Percentiles rank a stretch among this genome's conserved stretches.
These are phyloP conservation scores for Rhinocladiella mackenziei DNA, from an alignment of 2,329 filamentous ascomycete species.

Conservation along the genomic window DNA sequence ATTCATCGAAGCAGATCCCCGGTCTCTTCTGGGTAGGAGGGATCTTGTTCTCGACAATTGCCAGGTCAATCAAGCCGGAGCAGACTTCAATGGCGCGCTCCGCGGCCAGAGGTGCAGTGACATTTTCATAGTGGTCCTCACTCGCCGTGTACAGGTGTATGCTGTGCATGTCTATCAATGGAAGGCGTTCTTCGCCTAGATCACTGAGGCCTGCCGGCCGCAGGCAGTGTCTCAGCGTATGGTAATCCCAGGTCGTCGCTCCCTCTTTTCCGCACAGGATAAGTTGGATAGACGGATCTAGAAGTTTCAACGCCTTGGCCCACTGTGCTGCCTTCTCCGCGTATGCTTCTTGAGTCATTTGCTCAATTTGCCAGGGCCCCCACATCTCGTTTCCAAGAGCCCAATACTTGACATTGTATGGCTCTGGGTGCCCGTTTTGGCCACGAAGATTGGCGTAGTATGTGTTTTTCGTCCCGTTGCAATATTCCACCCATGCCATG, in stretches of 20 bases:
- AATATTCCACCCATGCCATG: conserved; percentile 75
- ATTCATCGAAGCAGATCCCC: conserved; percentile 78
- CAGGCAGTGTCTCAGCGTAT: conserved; percentile 67
- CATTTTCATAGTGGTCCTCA: conserved; percentile 49
- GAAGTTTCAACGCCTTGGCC: conserved; percentile 38
- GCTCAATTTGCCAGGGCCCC: conserved; percentile 57
- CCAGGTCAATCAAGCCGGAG: conserved; percentile 66
- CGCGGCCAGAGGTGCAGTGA: conserved; percentile 62
- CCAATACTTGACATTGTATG: conserved; percentile 82
- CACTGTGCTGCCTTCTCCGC: conserved; percentile 48
- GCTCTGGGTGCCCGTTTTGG: conserved; percentile 69
- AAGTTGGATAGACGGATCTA: conserved; percentile 63
- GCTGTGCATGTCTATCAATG: conserved; percentile 71
- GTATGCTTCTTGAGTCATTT: conserved; percentile 58
- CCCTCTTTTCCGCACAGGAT: conserved; percentile 72
- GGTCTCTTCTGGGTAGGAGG: conserved; percentile 57
- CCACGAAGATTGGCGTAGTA: conserved; percentile 78
- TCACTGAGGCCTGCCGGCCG: conserved; percentile 45
- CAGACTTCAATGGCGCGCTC: conserved; percentile 71
- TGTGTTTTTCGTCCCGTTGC: conserved; percentile 71
- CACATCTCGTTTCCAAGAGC: conserved; percentile 71
- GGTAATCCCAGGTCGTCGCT: conserved; percentile 65
- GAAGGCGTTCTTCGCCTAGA: conserved; percentile 33
- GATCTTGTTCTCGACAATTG: conserved; percentile 59
- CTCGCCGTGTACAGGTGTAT: conserved; percentile 74